Base-by-base conservation (phyloP, 31 red algal species). In the Bonnemaisonia californica region DNA sequence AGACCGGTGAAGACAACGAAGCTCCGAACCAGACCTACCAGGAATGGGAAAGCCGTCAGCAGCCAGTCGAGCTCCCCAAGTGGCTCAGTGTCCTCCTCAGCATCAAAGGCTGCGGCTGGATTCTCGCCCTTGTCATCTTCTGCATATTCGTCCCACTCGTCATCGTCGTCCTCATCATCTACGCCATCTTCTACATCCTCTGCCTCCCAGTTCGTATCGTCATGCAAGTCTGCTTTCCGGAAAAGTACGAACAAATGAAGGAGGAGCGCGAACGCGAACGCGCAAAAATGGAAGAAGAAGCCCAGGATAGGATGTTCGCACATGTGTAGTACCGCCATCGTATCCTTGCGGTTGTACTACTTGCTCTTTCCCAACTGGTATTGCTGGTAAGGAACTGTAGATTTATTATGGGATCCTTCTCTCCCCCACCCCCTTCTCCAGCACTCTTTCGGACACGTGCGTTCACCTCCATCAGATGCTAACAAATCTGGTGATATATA, bases 31-130 rank as follows among this genome's bases (percentile, higher is more conserved):
- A 93, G 66, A 93, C 91, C 0, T 94, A 88, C 32, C 88, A 89
- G 69, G 93, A 96, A 75, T 90, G 88, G 93, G 93, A 96, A 79
- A 83, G 73, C 58, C 81, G 88, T 2, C 93, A 96, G 65, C 76
- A 89, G 74, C 88, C 80, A 69, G 79, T 89, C 35, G 78, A 81
- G 40, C 57, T 94, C 1, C 91, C 91, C 3, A 80, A 71, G 36
- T 88, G 83, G 91, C 79, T 94, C 33, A 71, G 58, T 33, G 74
- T 76, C 54, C 70, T 94, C 55, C 71, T 94, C 3, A 42, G 69
- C 29, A 88, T 94, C 45, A 73, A 71, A 62, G 91, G 83, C 57
- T 78, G 77, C 51, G 83, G 68, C 32, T 94, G 82, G 83, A 58
- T 83, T 30, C 54, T 94, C 1, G 67, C 80, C 1, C 51, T 81